These are phyloP conservation scores for Hyphopichia buzzinii DNA, from an alignment of 1,139 yeast genomes.

Conservation along the genomic window DNA sequence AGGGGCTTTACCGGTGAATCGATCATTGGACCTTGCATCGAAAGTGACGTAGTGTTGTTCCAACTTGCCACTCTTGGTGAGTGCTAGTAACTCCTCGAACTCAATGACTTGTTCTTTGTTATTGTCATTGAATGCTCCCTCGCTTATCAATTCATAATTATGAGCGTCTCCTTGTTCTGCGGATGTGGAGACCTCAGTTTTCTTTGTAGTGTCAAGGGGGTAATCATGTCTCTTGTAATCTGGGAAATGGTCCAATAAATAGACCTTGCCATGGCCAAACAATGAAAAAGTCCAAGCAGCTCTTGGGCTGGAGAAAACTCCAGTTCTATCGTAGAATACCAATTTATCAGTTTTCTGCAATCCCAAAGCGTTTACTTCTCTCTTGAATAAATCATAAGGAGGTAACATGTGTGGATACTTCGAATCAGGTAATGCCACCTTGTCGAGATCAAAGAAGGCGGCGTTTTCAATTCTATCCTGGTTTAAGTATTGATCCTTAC, in stretches of 20 bases:
- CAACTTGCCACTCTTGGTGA: constrained; percentile 51
- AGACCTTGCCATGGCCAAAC: constrained; percentile 70
- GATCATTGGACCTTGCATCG: constrained; percentile 77
- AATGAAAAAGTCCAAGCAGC: constrained; percentile 85
- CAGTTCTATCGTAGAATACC: constrained; percentile 83
- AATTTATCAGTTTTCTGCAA: constrained; percentile 51
- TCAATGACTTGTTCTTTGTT: constrained; percentile 54
- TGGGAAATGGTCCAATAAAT: constrained; percentile 67
- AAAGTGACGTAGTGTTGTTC: constrained; percentile 52
- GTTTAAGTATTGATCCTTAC: constrained; percentile 52
- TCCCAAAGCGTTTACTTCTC: constrained; percentile 49
- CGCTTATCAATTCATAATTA: constrained; percentile 19
- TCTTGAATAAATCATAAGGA: constrained; percentile 48
- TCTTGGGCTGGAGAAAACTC: constrained; percentile 85
- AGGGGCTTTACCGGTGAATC: constrained; percentile 76
- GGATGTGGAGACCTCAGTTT: constrained; percentile 15
- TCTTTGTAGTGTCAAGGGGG: constrained; percentile 21
- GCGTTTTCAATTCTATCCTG: constrained; percentile 63
- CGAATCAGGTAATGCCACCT: constrained; percentile 53
- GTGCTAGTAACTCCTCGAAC: constrained; percentile 59
- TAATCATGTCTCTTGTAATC: constrained; percentile 37
- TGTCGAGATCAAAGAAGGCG: constrained; percentile 79
- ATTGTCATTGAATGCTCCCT: constrained; percentile 20
- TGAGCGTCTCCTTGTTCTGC: constrained; percentile 7
- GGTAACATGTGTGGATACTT: constrained; percentile 92